Conservation (phyloP, 2,329 filamentous ascomycete genomes). For the Bipolaris sorokiniana region DNA sequence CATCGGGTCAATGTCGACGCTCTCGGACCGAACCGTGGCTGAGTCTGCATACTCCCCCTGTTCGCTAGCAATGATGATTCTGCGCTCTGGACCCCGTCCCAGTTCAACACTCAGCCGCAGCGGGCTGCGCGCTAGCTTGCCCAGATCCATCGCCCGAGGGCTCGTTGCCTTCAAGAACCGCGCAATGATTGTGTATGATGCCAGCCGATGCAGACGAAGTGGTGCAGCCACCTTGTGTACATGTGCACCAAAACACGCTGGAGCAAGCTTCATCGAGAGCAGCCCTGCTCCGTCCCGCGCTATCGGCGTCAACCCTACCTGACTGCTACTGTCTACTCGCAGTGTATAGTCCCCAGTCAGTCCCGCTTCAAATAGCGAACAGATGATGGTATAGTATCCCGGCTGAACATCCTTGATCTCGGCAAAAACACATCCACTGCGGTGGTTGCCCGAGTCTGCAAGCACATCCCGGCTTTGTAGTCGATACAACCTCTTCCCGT, state of each 20-base stretch:
- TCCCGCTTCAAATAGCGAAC: conserved; percentile 85
- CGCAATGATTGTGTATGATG: conserved; percentile 64
- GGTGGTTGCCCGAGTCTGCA: conserved; percentile 85
- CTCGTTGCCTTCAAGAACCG: conserved; percentile 49
- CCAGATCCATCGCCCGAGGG: conserved; percentile 34
- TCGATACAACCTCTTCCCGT: conserved; percentile 71
- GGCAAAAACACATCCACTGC: conserved; percentile 76
- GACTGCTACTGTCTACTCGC: conserved; percentile 69
- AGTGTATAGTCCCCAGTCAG: conserved; percentile 78
- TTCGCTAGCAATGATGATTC: conserved; percentile 68
- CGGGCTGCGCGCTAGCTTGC: conserved; percentile 51
- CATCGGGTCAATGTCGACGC: conserved; percentile 76
- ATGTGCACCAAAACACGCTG: conserved; percentile 58
- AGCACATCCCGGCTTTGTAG: conserved; percentile 79
- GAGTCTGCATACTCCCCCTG: conserved; percentile 77
- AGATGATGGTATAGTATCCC: conserved; percentile 85
- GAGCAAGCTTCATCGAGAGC: conserved; percentile 65
- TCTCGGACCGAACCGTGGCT: conserved; percentile 69
- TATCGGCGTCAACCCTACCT: conserved; percentile 65
- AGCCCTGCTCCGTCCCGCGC: conserved; percentile 77
- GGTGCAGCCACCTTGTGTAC: conserved; percentile 62
- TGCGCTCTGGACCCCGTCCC: conserved; percentile 72
- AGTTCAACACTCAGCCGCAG: conserved; percentile 76
- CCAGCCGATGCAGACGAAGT: conserved; percentile 61
- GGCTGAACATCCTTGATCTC: conserved; percentile 66